Evolutionary conservation across 2,329 filamentous ascomycete genomes (phyloP).

Genomic region (Blastomyces percursus): DNA sequence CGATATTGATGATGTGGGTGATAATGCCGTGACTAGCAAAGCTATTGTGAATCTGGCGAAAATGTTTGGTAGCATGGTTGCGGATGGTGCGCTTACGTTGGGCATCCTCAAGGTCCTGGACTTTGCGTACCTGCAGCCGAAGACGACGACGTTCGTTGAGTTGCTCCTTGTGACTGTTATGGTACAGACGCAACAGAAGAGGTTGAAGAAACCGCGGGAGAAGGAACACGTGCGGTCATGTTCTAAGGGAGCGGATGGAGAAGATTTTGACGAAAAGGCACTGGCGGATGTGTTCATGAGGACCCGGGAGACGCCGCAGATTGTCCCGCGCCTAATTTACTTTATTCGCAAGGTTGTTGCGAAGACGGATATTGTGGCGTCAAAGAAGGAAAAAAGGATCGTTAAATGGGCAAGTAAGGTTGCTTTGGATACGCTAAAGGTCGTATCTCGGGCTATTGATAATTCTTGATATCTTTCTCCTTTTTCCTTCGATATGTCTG

Average conservation of each 20-base stretch:
- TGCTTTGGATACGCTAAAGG: slow-evolving; percentile 32
- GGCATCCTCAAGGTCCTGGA: slow-evolving; percentile 55
- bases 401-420: slow-evolving; percentile 38
- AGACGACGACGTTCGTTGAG: slow-evolving; percentile 69
- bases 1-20: slow-evolving; percentile 46
- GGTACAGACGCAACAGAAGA: slow-evolving; percentile 50
- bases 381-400: slow-evolving; percentile 42
- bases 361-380: slow-evolving; percentile 48
- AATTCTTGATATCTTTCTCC: slow-evolving; percentile 1
- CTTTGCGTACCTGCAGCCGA: slow-evolving; percentile 63
- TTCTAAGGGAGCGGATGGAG: slow-evolving; percentile 18
- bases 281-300: slow-evolving; percentile 57
- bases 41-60: slow-evolving; percentile 58
- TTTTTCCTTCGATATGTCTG: neutral
- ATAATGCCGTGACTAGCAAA: slow-evolving; percentile 39
- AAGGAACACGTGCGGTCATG: slow-evolving; percentile 4
- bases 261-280: slow-evolving; percentile 43
- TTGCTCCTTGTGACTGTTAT: slow-evolving; percentile 67
- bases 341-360: slow-evolving; percentile 66
- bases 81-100: slow-evolving; percentile 49
- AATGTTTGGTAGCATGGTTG: slow-evolving; percentile 53
- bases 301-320: slow-evolving; percentile 52
- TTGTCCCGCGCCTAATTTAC: slow-evolving; percentile 65
- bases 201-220: slow-evolving; percentile 11
- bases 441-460: slow-evolving; percentile 13